Evolutionary conservation across 2,329 filamentous ascomycete genomes (phyloP).

Genomic region (Magnaporthiopsis poae): DNA sequence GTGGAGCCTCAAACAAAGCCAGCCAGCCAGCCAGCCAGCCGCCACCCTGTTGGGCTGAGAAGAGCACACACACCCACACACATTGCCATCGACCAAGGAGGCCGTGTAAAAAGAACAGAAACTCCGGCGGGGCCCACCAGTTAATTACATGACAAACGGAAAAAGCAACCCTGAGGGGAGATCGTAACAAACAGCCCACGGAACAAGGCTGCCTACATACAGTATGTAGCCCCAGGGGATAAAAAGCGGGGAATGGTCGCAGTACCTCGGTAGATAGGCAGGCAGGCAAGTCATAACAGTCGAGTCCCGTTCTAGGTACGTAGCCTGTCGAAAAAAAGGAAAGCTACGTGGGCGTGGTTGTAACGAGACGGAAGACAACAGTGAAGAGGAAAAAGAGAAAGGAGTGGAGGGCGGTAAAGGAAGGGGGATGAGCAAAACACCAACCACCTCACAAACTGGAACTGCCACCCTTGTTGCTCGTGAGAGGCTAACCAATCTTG

Average conservation of each 20-base stretch:
- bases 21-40: too few species aligned
- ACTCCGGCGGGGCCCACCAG: neutral
- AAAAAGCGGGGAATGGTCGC: neutral
- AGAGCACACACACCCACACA: neutral
- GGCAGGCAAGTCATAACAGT: too few species aligned
- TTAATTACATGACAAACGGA: neutral
- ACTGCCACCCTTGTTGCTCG: neutral
- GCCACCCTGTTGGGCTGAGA: neutral
- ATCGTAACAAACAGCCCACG: neutral
- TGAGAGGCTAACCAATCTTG: neutral
- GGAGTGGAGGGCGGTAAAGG: conserved; percentile 16
- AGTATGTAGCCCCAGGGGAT: neutral
- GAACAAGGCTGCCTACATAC: neutral
- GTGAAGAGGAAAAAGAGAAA: conserved; percentile 10
- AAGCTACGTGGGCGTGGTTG: too few species aligned
- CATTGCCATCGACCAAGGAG: neutral
- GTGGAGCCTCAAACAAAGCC: neutral
- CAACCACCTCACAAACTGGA: conserved; percentile 9
- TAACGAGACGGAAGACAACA: too few species aligned
- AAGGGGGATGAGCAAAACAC: conserved; percentile 15
- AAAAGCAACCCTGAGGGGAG: neutral
- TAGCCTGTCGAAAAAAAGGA: too few species aligned
- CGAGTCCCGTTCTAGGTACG: too few species aligned
- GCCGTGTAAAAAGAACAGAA: neutral
- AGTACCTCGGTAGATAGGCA: too few species aligned